Conservation (phyloP, 2,329 filamentous ascomycete genomes). For the Talaromyces sp. region DNA sequence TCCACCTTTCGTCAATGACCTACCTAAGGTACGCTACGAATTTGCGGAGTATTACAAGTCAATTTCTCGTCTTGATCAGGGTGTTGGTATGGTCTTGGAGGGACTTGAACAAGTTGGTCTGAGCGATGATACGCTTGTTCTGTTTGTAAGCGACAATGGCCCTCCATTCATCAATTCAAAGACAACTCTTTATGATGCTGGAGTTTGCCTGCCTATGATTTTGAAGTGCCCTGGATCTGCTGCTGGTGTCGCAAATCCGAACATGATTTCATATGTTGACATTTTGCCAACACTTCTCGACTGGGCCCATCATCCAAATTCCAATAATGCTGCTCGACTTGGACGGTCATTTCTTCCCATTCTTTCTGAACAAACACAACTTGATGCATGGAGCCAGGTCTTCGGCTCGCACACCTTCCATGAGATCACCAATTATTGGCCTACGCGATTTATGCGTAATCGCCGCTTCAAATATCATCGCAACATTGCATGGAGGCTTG, state of each 20-base stretch:
- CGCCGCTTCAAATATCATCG: conserved; percentile 54
- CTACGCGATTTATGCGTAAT: conserved; percentile 51
- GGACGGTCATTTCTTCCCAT: conserved; percentile 48
- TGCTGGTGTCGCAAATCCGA: conserved; percentile 40
- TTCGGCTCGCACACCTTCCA: conserved; percentile 58
- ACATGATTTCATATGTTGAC: conserved; percentile 52
- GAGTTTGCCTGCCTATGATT: conserved; percentile 49
- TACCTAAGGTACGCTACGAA: conserved; percentile 46
- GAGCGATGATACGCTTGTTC: conserved; percentile 40
- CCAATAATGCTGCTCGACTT: conserved; percentile 13
- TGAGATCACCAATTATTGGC: conserved; percentile 55
- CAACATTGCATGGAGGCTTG: conserved; percentile 53
- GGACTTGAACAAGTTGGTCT: conserved; percentile 37
- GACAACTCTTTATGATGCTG: conserved; percentile 55
- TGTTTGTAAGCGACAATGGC: conserved; percentile 55
- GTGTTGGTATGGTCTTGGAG: conserved; percentile 45
- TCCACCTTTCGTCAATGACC: conserved; percentile 45
- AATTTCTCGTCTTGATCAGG: conserved; percentile 47
- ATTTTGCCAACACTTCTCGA: conserved; percentile 52
- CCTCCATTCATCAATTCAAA: conserved; percentile 56
- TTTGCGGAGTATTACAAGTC: conserved; percentile 48
- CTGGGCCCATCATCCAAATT: conserved; percentile 32
- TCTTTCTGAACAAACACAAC: conserved; percentile 17
- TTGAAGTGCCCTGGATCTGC: conserved; percentile 38
- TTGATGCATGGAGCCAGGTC: conserved; percentile 36